A percentile compares a stretch with the other conserved stretches of the same genome.
phyloP scores from a whole-genome alignment of 164 flowering plant genomes.

The Nelumbo lutea region DNA sequence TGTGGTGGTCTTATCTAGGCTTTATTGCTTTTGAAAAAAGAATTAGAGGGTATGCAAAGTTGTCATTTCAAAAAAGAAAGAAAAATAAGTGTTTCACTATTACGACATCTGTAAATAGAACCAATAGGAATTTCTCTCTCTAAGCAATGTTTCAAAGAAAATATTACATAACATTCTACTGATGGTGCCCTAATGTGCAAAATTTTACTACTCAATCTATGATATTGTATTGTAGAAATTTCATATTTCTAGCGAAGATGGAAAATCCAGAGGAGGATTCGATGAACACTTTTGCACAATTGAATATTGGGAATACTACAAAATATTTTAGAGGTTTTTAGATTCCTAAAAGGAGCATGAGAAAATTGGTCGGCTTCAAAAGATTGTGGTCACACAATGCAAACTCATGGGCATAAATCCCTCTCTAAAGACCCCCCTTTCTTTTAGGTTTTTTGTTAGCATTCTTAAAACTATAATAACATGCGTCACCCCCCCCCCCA shows the following conservation, averaged over 20 bases:
- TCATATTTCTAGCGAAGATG: slow-evolving; percentile 21
- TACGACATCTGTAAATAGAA: no score
- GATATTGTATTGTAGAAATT: background rate
- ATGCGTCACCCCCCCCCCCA: no score
- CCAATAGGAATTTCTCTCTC: no score
- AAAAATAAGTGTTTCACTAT: no score
- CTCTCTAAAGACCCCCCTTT: slow-evolving; percentile 62
- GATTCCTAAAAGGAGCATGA: slow-evolving; percentile 59
- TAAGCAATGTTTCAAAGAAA: no score
- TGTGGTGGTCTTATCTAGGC: slow-evolving; percentile 12
- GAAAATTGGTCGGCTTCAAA: slow-evolving; percentile 74
- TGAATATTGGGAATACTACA: slow-evolving; percentile 40
- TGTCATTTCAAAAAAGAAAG: no score
- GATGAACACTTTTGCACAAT: slow-evolving; percentile 19
- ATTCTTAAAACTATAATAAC: no score
- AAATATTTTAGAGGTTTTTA: slow-evolving; percentile 51
- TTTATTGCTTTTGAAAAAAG: slow-evolving; percentile 37
- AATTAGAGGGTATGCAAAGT: slow-evolving; percentile 12
- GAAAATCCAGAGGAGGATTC: slow-evolving; percentile 37
- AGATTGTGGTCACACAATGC: slow-evolving; percentile 70
- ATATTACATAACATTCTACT: no score
- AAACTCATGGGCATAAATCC: slow-evolving; percentile 93
- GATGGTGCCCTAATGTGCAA: background rate
- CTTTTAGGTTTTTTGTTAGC: background rate
- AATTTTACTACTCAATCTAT: background rate